phyloP scores from a whole-genome alignment of 257 asterid genomes.

The Mentha longifolia region DNA sequence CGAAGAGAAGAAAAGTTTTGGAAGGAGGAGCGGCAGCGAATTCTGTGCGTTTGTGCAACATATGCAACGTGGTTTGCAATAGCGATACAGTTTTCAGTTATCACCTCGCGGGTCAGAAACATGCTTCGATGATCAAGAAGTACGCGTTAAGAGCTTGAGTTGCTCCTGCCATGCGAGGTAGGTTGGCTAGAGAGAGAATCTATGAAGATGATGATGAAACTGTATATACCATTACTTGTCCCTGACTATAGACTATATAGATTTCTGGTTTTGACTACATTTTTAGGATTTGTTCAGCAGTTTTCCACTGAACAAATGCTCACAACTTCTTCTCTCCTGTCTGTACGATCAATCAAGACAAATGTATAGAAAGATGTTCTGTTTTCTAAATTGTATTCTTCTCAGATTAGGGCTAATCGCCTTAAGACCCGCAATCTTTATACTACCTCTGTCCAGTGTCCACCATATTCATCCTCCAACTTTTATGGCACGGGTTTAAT shows the following conservation, averaged over 20 bases:
- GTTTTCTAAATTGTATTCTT: not conserved
- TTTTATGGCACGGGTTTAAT: too few relatives aligned
- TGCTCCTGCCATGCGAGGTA: slow-evolving; percentile 39
- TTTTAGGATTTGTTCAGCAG: slow-evolving; percentile 11
- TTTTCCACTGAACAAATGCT: not conserved
- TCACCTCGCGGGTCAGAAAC: slow-evolving; percentile 78
- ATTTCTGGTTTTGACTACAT: not conserved
- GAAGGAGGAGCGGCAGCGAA: slow-evolving; percentile 69
- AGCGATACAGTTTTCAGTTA: slow-evolving; percentile 57
- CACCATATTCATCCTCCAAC: too few relatives aligned
- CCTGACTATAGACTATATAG: not conserved
- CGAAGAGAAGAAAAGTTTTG: slow-evolving; percentile 60
- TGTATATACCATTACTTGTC: slow-evolving; percentile 28
- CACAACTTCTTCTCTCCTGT: not conserved
- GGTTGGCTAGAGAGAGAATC: slow-evolving; percentile 3
- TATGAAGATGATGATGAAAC: slow-evolving; percentile 13
- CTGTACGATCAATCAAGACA: too few relatives aligned
- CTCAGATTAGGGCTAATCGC: not conserved
- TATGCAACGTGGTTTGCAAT: slow-evolving; percentile 83
- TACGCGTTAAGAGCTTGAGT: slow-evolving; percentile 33
- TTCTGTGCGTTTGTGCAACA: slow-evolving; percentile 52
- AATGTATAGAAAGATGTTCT: not conserved
- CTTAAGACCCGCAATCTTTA: too few relatives aligned
- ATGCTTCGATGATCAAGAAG: slow-evolving; percentile 61
- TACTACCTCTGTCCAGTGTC: too few relatives aligned